Conservation (phyloP, 805 yeast species). For the Ogataea zsoltii region DNA sequence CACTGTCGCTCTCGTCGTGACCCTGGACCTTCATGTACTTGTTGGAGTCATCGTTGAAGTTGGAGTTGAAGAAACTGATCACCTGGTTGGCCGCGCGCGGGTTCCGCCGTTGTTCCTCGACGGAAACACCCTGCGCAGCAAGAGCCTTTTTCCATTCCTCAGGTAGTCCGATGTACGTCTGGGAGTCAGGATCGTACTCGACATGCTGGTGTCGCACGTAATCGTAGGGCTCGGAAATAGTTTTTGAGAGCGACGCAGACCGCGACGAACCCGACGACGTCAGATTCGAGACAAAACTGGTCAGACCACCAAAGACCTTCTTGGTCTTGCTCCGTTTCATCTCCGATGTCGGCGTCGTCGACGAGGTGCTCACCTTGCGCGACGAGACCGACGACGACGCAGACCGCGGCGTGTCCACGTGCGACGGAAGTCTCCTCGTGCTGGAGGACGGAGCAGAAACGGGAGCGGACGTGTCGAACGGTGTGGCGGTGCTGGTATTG, state of each 20-base stretch:
- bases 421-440: not conserved
- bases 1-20: slow-evolving; percentile 15
- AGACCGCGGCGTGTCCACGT: slow-evolving; percentile 11
- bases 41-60: slow-evolving; percentile 25
- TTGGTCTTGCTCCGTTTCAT: slow-evolving; percentile 44
- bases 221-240: slow-evolving; percentile 89
- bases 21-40: slow-evolving; percentile 34
- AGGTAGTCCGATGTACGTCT: slow-evolving; percentile 90
- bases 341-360: slow-evolving; percentile 16
- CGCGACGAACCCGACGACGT: slow-evolving; percentile 14
- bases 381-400: slow-evolving; percentile 19
- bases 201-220: slow-evolving; percentile 92
- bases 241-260: slow-evolving; percentile 31
- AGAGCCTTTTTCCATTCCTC: slow-evolving; percentile 87
- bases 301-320: slow-evolving; percentile 59
- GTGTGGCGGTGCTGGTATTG: too few species aligned
- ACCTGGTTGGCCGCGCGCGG: slow-evolving; percentile 76
- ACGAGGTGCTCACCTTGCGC: slow-evolving; percentile 15
- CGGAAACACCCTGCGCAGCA: slow-evolving; percentile 83
- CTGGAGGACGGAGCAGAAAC: slow-evolving; percentile 1
- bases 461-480: too few species aligned
- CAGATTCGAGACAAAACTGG: slow-evolving; percentile 39
- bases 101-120: slow-evolving; percentile 83
- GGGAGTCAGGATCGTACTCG: slow-evolving; percentile 80
- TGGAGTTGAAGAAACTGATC: slow-evolving; percentile 30